Evolutionary conservation across 1,284 basidiomycete genomes (phyloP), one percentile per base, ranked within the genome.

Genomic region (Cutaneotrichosporon dermatis): DNA sequence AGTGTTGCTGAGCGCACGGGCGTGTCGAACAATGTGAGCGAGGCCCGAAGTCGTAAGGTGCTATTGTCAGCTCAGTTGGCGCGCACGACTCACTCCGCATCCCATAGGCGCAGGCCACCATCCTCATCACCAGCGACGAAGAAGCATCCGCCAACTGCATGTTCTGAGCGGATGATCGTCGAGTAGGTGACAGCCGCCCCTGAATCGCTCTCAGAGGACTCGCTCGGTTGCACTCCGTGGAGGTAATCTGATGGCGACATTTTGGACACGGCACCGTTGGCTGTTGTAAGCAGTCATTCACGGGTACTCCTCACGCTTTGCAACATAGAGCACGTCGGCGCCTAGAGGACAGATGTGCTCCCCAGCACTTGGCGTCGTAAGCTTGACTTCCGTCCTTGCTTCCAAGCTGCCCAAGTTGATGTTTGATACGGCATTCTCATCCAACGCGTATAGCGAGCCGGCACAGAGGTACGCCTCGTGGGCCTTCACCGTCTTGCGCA

Each of bases 1-100:
- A 69, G 49, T 2, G 66, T 59, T 3, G 69, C 57, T 1, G 59
- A 57, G 9, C 60, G 50, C 0, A 76, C 73, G 0, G 81, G 80
- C 46, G 85, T 83, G 36, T 84, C 82, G 55, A 76, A 74, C 4
- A 71, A 52, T 1, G 73, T 71, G 66, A 69, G 70, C 5, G 68
- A 66, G 2, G 67, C 72, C 25, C 67, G 64, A 6, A 72, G 60
- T 34, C 59, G 55, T 43, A 72, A 64, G 0, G 67, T 46, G 7
- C 71, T 72, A 54, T 4, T 10, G 12, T 59, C 43, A 55, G 54
- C 46, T 40, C 15, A 1, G 4, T 3, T 4, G 7, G 5, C 33
- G 35, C 13, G 7, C 6, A 7, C 25, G 25, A 37, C 65, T 61
- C 46, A 75, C 69, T 67, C 55, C 7, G 67, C 70, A 2, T 66